A percentile compares a stretch with the other conserved stretches of the same genome.
Evolutionary conservation across 257 asterid species (phyloP).

Genomic region (Striga asiatica): DNA sequence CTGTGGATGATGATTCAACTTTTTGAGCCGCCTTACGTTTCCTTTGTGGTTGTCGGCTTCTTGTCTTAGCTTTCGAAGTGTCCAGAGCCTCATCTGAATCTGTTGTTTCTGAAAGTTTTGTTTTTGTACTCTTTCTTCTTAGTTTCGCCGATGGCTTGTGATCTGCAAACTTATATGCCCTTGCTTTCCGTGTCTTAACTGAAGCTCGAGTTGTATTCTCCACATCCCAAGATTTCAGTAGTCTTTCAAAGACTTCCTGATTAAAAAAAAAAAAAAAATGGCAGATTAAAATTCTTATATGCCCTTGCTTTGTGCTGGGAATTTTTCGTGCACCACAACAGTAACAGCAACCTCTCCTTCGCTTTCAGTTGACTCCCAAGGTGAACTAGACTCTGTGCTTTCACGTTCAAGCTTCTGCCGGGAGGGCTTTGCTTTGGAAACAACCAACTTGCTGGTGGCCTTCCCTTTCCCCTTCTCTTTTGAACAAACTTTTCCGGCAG

Average conservation of each 20-base stretch:
- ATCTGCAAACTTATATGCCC: conserved; percentile 3
- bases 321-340: conserved; percentile 21
- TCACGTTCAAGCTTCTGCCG: conserved; percentile 13
- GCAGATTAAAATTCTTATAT: no score
- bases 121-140: conserved; percentile 8
- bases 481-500: conserved; percentile 12
- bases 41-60: conserved; percentile 9
- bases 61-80: conserved; percentile 13
- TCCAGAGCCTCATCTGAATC: conserved; percentile 11
- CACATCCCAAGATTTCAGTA: conserved; percentile 15
- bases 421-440: conserved; percentile 11
- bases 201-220: conserved; percentile 11
- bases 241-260: not conserved
- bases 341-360: conserved; percentile 14
- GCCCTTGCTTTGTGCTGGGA: not conserved
- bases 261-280: no score
- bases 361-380: conserved; percentile 1
- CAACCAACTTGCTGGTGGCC: conserved; percentile 9
- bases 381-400: conserved; percentile 15
- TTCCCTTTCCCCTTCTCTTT: conserved; percentile 10
- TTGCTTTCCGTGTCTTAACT: conserved; percentile 12
- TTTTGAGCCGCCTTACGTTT: not conserved
- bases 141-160: conserved; percentile 18
- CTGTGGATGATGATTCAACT: no score
- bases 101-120: conserved; percentile 8